Evolutionary conservation across 2,329 filamentous ascomycete genomes (phyloP), one percentile per base, ranked within the genome.

Genomic region (Emmonsiellopsis sp.): DNA sequence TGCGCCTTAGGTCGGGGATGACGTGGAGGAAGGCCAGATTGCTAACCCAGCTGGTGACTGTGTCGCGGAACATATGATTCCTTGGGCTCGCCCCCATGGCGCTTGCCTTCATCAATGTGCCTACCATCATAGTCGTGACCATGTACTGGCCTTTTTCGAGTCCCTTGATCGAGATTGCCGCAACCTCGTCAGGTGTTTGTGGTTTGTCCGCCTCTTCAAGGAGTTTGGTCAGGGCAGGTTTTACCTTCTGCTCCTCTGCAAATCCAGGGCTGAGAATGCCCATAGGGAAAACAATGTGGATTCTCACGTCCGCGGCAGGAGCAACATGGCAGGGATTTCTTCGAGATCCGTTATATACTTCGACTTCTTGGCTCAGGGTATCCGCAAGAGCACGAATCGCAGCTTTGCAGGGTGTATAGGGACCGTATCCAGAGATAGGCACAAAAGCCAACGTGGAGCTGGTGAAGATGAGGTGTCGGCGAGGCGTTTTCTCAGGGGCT

Each of bases 371-470:
- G 20, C 82, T 83, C 49, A 98, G 76, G 0, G 84, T 85, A 67
- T 98, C 93, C 52, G 87, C 86, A 11, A 98, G 77, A 13, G 83
- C 85, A 54, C 89, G 84, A 60, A 98, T 77, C 1, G 93, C 93
- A 52, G 85, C 84, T 73, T 98, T 98, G 53, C 86, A 79, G 2
- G 92, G 89, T 0, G 84, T 80, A 70, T 98, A 98, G 0, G 89
- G 80, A 0, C 78, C 79, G 70, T 98, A 98, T 30, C 93, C 93
- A 10, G 85, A 81, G 35, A 95, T 70, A 10, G 88, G 81, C 62
- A 86, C 84, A 62, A 95, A 86, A 1, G 86, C 86, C 15, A 85
- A 73, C 5, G 85, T 80, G 20, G 87, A 93, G 13, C 85, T 84
- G 0, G 93, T 97, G 71, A 97, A 88, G 66, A 98, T 82, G 58